These are phyloP conservation scores for Botryobasidium botryosum DNA, from an alignment of 768 basidiomycete species.

Conservation along the genomic window DNA sequence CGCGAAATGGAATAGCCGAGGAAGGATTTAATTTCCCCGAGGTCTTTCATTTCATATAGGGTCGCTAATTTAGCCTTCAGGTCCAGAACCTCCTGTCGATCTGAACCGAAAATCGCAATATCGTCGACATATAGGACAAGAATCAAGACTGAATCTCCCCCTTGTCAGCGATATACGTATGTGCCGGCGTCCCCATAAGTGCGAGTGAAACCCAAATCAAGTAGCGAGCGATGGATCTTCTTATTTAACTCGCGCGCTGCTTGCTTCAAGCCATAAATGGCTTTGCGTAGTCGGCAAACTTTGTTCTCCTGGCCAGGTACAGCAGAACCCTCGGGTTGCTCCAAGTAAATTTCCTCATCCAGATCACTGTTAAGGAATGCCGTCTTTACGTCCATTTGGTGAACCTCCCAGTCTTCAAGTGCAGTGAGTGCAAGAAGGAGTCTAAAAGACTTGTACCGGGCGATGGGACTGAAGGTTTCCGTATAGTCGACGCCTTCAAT, in stretches of 20 bases:
- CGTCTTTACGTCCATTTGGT: conserved; percentile 27
- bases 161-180: conserved; percentile 14
- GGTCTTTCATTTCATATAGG: conserved; percentile 1
- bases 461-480: conserved; percentile 18
- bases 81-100: neutral
- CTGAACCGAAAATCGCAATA: conserved; percentile 14
- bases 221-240: too few relatives aligned
- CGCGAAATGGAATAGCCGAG: neutral
- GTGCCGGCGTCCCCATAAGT: conserved; percentile 8
- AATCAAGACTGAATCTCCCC: conserved; percentile 10
- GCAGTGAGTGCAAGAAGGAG: conserved; percentile 25
- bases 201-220: conserved; percentile 6
- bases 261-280: conserved; percentile 30
- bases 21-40: neutral
- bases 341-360: conserved; percentile 15
- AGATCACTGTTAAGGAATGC: conserved; percentile 28
- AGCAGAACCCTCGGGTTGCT: conserved; percentile 9
- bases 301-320: too few relatives aligned
- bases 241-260: conserved; percentile 24
- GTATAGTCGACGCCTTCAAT: conserved; percentile 8
- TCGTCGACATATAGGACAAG: conserved; percentile 20
- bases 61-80: neutral
- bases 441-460: conserved; percentile 15
- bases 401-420: conserved; percentile 20
- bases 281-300: conserved; percentile 18